Evolutionary conservation across 2,329 filamentous ascomycete species (phyloP), one percentile per base, ranked within the genome.

Genomic region (Coniochaeta pulveracea): DNA sequence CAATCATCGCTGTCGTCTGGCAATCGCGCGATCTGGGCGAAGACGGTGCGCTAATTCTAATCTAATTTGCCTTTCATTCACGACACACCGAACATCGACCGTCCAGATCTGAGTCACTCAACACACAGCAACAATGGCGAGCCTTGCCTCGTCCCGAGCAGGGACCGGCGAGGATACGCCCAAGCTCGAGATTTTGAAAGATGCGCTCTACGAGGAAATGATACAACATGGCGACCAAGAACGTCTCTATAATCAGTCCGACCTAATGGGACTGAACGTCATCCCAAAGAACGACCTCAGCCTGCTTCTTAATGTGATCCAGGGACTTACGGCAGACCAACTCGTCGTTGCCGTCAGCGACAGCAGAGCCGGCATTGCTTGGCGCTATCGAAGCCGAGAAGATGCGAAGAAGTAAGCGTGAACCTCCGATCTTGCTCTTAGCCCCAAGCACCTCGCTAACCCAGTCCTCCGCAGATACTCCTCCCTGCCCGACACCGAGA

Each of bases 401-500:
- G 76, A 80, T 44, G 76, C 75, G 3, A 64, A 67, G 44, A 78
- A 77, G 73, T 79, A 56, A 38, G 51, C 7, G 18, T 12, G 17
- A 17, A 19, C 23, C 27, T 38, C 33, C 31, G 19, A 17, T 31
- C 29, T 26, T 29, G 15, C 12, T 21, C 30, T 19, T 12, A 19
- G 24, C 22, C 12, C 29, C 12, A 6, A 21, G 19, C 2, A 16
- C 10, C 7, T 10, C n/a, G 9, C 24, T 19, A 11, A 11, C 8
- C 17, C 32, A 6, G 8, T 17, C 8, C 11, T n/a, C 6, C 15
- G 32, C 41, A 76, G 72, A 45, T 77, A 76, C 54, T 70, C 69
- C 43, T 61, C 63, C 39, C 69, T 76, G 40, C 58, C 63, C 29
- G 72, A 74, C 39, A 76, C 89, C 48, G 89, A 96, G 45, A 72